Evolutionary conservation across 441 rosid species (phyloP), one percentile per base, ranked within the genome.

Genomic region (Sinapis alba): DNA sequence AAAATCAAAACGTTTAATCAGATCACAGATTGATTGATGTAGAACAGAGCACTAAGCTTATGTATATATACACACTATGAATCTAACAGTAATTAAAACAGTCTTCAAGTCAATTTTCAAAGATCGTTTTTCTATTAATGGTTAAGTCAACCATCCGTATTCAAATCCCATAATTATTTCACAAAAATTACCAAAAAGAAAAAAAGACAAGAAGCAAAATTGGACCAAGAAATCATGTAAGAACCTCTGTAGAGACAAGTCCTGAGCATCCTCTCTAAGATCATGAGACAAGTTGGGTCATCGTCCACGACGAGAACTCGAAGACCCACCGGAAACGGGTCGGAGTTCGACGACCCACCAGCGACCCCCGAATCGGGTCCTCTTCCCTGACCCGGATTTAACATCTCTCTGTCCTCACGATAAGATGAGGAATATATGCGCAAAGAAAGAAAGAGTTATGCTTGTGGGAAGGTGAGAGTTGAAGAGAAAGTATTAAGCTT

Each of bases 291-390:
- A 11, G 99, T 90, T 20, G 89, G 93, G 87, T 94, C 97, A 77
- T 94, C 99, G 68, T 90, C 99, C 66, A 94, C 99, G 51, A 90
- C 93, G 43, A 94, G 84, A 10, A 94, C 99, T 27, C 99, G 82
- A 7, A 94, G 77, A 62, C 97, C 97, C 6, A 74, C 90, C 43
- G 99, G 99, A 77, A 94, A 92, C 80, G 83, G 86, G 78, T 94
- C 97, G 51, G 86, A 43, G 70, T 86, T 85, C 5, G 90, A 83
- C 57, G 90, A 83, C 53, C 85, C 83, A 11, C 76, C 80, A 38
- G 80, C 74, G 19, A 87, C 76, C 82, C 87, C 82, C 73, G 94
- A 88, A 9, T 67, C 81, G 75, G 77, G 81, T 84, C 87, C 89
- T 64, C 76, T 86, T 0, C 86, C 87, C 74, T 84, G 83, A 67